Conservation (phyloP, 345 rosid genomes). For the Odontarrhena argentea region DNA sequence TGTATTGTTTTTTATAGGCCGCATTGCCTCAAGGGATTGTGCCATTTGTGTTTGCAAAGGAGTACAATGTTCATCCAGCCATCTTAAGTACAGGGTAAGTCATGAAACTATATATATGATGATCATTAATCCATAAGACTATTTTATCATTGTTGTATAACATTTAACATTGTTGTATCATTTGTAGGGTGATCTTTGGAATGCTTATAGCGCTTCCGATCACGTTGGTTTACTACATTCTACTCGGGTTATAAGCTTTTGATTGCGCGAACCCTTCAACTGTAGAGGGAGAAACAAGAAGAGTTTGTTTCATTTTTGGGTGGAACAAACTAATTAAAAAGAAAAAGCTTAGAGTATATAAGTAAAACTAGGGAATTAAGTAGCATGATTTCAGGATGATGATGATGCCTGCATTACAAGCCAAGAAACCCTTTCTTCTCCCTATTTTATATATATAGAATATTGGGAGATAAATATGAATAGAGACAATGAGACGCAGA, state of each 20-base stretch:
- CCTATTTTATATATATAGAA: slow-evolving; percentile 27
- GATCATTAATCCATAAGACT: background rate
- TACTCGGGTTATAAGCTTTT: slow-evolving; percentile 64
- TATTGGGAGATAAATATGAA: slow-evolving; percentile 27
- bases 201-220: slow-evolving; percentile 95
- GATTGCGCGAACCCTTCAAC: background rate
- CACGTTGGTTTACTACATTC: slow-evolving; percentile 86
- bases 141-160: background rate
- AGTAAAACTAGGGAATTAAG: slow-evolving; percentile 31
- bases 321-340: slow-evolving; percentile 19
- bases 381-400: slow-evolving; percentile 43
- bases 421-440: slow-evolving; percentile 39
- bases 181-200: slow-evolving; percentile 88
- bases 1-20: slow-evolving; percentile 46
- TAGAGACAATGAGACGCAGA: slow-evolving; percentile 36
- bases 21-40: slow-evolving; percentile 91
- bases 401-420: slow-evolving; percentile 38
- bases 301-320: slow-evolving; percentile 1
- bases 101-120: background rate
- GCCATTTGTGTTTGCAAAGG: slow-evolving; percentile 88
- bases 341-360: slow-evolving; percentile 28
- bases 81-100: slow-evolving; percentile 83
- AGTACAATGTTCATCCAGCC: slow-evolving; percentile 80
- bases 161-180: slow-evolving; percentile 10
- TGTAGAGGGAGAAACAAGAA: slow-evolving; percentile 24